Conservation (phyloP, 495 filamentous ascomycete genomes). For the Pyronema domesticum region DNA sequence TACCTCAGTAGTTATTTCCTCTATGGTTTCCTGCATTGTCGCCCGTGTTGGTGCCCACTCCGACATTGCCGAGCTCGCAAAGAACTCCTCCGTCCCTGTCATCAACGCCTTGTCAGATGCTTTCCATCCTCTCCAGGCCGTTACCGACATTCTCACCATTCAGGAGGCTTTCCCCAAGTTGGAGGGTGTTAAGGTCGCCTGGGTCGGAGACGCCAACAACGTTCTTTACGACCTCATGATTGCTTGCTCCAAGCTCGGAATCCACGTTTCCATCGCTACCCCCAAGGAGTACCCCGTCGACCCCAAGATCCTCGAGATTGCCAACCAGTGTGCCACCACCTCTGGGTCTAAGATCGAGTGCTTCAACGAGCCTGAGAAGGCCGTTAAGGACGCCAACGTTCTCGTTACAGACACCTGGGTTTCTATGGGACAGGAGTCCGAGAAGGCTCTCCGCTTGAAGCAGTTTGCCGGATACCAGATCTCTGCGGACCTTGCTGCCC, state of each 20-base stretch:
- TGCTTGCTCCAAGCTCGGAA: slow-evolving; percentile 66
- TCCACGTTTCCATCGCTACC: slow-evolving; percentile 70
- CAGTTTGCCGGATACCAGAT: slow-evolving; percentile 84
- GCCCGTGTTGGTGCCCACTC: slow-evolving; percentile 71
- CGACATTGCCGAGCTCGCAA: slow-evolving; percentile 61
- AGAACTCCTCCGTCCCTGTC: slow-evolving; percentile 68
- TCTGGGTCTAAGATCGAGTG: slow-evolving; percentile 57
- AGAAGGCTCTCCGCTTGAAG: slow-evolving; percentile 53
- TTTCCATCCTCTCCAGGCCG: slow-evolving; percentile 79
- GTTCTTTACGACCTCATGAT: slow-evolving; percentile 86
- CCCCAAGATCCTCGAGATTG: slow-evolving; percentile 46
- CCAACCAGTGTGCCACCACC: slow-evolving; percentile 40
- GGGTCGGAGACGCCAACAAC: slow-evolving; percentile 95
- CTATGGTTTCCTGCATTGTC: slow-evolving; percentile 80
- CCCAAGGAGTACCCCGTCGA: slow-evolving; percentile 70
- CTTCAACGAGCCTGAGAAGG: slow-evolving; percentile 57
- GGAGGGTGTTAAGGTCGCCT: slow-evolving; percentile 41
- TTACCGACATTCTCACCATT: slow-evolving; percentile 86
- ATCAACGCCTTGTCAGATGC: slow-evolving; percentile 85
- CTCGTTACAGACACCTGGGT: slow-evolving; percentile 89
- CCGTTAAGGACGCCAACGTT: slow-evolving; percentile 72
- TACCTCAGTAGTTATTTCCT: slow-evolving; percentile 72
- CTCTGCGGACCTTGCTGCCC: slow-evolving; percentile 58
- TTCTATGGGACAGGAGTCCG: slow-evolving; percentile 89
- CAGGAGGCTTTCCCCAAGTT: slow-evolving; percentile 43